Conservation (phyloP, 352 stramenopile genomes). For the Phytophthora capsici region DNA sequence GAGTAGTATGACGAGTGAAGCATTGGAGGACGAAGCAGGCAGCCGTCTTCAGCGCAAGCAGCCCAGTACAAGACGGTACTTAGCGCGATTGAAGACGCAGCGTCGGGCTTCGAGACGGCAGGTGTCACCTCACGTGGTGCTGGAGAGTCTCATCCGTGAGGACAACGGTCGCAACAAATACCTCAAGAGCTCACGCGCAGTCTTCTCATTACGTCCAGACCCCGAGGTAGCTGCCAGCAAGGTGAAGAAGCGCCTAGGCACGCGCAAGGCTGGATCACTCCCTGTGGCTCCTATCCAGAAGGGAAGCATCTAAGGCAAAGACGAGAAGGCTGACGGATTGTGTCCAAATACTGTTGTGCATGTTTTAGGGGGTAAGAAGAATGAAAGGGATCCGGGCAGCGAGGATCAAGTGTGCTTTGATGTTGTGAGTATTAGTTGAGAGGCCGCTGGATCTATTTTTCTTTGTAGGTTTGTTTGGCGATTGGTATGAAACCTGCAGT, state of each 20-base stretch:
- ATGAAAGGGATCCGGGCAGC: conserved; percentile 27
- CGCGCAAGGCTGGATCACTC: conserved; percentile 66
- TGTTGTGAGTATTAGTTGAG: no score
- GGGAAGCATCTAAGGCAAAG: conserved; percentile 61
- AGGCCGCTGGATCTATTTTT: conserved; percentile 29
- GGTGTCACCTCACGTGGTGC: conserved; percentile 74
- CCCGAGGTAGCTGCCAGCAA: conserved; percentile 73
- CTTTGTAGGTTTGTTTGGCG: conserved; percentile 2
- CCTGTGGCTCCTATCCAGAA: conserved; percentile 72
- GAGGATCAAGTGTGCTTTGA: conserved; percentile 23
- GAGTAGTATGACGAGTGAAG: conserved; percentile 43
- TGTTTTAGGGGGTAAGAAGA: conserved; percentile 35
- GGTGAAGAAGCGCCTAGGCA: conserved; percentile 80
- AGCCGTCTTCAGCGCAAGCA: conserved; percentile 76
- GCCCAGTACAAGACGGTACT: conserved; percentile 79
- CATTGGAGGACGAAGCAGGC: conserved; percentile 58
- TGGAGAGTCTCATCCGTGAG: conserved; percentile 83
- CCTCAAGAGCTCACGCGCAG: conserved; percentile 80
- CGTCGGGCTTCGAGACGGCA: conserved; percentile 66
- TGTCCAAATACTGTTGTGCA: conserved; percentile 38
- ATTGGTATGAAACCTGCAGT: conserved; percentile 13
- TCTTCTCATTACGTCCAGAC: conserved; percentile 76
- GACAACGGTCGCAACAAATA: conserved; percentile 84
- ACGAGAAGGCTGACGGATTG: conserved; percentile 17
- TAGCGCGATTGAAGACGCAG: conserved; percentile 80